Base-by-base conservation (phyloP, 768 basidiomycete species). In the Boletus subcaerulescens region DNA sequence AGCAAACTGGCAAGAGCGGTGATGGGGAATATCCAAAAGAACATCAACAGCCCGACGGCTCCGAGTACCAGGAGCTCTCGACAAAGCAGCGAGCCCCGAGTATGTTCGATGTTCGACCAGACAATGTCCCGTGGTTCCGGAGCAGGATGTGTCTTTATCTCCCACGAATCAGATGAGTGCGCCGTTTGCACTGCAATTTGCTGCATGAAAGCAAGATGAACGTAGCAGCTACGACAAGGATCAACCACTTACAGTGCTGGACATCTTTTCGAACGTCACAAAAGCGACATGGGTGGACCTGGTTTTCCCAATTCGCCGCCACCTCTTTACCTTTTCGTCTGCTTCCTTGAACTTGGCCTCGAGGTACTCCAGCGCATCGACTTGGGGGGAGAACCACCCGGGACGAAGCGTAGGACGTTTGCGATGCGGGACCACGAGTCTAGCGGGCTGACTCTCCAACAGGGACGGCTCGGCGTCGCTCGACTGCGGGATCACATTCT, bases 71-170 rank as follows among this genome's bases (percentile, higher is more conserved):
- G 65, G 33, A 86, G 53, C 41, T 92, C 84, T 29, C 97, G 85
- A 4, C 84, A 76, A 44, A 82, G 78, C 17, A 85, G 75, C 33
- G 82, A 74, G 15, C 77, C 65, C 1, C 76, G 74, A 0, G 91
- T 81, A 20, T 87, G 82, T 2, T 85, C 77, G 75, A 98, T 88
- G 61, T 93, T 94, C 31, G 86, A 77, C 97, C 97, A 99, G 18
- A 98, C 84, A 52, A 98, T 91, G 68, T 98, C 96, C 45, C 96
- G 83, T 11, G 96, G 95, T 67, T 98, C 95, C 0, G 96, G 96
- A 0, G 96, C 94, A 18, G 83, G 81, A 54, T 76, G 80, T 12
- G 91, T 95, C 32, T 78, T 78, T 48, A 81, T 80, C 68, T 85
- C 80, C 49, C 78, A 79, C 15, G 87, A 87, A 49, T 79, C 79